phyloP scores from a whole-genome alignment of 1,284 basidiomycete genomes.

The Fomitopsis palustris region DNA sequence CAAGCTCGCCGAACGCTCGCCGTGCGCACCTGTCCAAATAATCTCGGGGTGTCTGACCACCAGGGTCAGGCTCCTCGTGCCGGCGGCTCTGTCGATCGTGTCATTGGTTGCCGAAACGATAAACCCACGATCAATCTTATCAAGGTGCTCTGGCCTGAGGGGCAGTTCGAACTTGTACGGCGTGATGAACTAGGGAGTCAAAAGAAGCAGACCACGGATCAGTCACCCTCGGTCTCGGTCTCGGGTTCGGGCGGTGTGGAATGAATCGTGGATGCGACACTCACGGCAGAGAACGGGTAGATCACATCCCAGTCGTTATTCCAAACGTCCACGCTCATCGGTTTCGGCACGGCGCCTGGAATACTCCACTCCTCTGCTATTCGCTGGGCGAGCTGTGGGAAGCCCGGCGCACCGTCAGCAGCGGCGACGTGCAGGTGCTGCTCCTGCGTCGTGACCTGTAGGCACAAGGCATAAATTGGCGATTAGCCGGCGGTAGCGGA shows the following conservation, averaged over 20 bases:
- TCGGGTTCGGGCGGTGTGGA: neutral
- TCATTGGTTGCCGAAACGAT: slow-evolving; percentile 62
- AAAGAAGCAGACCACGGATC: neutral
- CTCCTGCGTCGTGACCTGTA: slow-evolving; percentile 55
- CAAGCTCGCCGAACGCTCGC: neutral
- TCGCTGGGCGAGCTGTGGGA: slow-evolving; percentile 56
- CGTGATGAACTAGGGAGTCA: slow-evolving; percentile 58
- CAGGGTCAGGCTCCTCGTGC: slow-evolving; percentile 71
- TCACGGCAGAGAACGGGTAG: slow-evolving; percentile 80
- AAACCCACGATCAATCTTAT: slow-evolving; percentile 53
- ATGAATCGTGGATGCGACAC: slow-evolving; percentile 20
- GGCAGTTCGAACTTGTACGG: slow-evolving; percentile 73
- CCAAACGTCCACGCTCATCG: slow-evolving; percentile 59
- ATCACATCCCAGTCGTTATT: slow-evolving; percentile 84
- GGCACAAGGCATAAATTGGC: neutral
- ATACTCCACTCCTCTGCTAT: slow-evolving; percentile 62
- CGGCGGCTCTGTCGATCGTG: slow-evolving; percentile 49
- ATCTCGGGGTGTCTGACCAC: slow-evolving; percentile 79
- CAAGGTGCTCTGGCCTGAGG: slow-evolving; percentile 45
- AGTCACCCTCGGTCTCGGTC: neutral
- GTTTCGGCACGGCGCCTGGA: slow-evolving; percentile 36
- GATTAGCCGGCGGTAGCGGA: neutral
- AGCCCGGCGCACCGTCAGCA: slow-evolving; percentile 82
- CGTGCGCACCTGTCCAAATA: slow-evolving; percentile 76
- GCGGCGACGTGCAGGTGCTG: slow-evolving; percentile 81